phyloP scores from a whole-genome alignment of 805 yeast genomes.

The Zygotorulaspora florentina region DNA sequence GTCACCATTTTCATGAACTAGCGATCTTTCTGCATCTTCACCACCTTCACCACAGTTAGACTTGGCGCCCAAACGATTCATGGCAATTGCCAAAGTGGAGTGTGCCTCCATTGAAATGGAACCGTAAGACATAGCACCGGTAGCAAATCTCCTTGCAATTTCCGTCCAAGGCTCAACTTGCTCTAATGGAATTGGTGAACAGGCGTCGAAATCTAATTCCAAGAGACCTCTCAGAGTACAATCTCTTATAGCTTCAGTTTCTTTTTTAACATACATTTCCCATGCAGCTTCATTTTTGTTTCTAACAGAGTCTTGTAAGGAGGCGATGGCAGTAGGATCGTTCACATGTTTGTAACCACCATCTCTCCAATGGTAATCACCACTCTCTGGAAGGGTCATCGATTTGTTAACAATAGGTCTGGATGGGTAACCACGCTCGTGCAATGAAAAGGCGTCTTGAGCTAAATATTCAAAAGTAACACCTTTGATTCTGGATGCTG shows the following conservation, averaged over 20 bases:
- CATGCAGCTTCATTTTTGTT: conserved; percentile 93
- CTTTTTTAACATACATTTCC: conserved; percentile 83
- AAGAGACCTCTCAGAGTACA: conserved; percentile 93
- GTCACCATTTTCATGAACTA: conserved; percentile 79
- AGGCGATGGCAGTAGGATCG: conserved; percentile 92
- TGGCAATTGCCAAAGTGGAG: conserved; percentile 95
- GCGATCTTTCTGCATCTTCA: conserved; percentile 90
- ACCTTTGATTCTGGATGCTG: conserved; percentile 96
- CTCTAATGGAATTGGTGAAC: conserved; percentile 82
- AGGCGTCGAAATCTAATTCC: conserved; percentile 75
- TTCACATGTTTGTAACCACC: conserved; percentile 96
- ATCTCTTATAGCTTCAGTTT: conserved; percentile 83
- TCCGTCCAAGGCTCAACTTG: conserved; percentile 99
- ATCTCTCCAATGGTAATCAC: conserved; percentile 98
- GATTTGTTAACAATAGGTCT: conserved; percentile 66
- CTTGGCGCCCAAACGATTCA: conserved; percentile 97
- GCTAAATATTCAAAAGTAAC: conserved; percentile 93
- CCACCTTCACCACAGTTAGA: conserved; percentile 99
- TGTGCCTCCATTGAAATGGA: conserved; percentile 98
- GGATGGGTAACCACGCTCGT: conserved; percentile 85
- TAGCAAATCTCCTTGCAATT: conserved; percentile 91
- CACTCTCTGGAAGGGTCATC: conserved; percentile 79
- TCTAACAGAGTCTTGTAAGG: conserved; percentile 96
- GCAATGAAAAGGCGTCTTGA: conserved; percentile 91
- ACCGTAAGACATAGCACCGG: conserved; percentile 99